Conservation (phyloP, 2,329 filamentous ascomycete species). For the Pyrenochaeta sp. region DNA sequence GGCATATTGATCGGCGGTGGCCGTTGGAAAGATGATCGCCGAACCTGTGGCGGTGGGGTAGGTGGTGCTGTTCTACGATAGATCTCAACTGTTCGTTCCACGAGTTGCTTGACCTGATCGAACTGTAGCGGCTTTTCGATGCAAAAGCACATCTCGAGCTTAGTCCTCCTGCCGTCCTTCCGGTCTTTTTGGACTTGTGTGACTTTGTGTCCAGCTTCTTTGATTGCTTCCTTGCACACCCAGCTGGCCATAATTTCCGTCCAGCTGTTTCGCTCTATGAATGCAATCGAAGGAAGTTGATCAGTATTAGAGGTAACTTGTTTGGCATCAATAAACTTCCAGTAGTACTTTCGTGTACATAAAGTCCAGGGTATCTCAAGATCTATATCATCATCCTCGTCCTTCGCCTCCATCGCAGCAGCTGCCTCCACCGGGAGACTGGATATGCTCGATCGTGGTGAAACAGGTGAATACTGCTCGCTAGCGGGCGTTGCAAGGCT, state of each 20-base stretch:
- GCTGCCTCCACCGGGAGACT: slow-evolving; percentile 41
- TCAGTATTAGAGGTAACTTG: slow-evolving; percentile 42
- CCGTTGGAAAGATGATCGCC: slow-evolving; percentile 36
- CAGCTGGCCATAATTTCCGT: slow-evolving; percentile 50
- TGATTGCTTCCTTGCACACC: slow-evolving; percentile 50
- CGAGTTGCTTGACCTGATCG: slow-evolving; percentile 44
- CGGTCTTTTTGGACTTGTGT: slow-evolving; percentile 46
- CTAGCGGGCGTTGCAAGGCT: slow-evolving; percentile 18
- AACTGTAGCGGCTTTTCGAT: slow-evolving; percentile 47
- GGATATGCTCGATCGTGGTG: slow-evolving; percentile 35
- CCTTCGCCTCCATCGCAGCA: slow-evolving; percentile 42
- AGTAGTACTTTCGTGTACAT: slow-evolving; percentile 42
- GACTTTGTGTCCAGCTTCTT: slow-evolving; percentile 41
- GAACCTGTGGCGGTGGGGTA: slow-evolving; percentile 18
- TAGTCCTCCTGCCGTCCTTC: slow-evolving; percentile 40
- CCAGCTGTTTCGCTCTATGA: slow-evolving; percentile 40
- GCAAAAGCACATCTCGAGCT: slow-evolving; percentile 46
- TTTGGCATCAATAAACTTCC: slow-evolving; percentile 47
- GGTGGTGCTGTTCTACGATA: slow-evolving; percentile 38
- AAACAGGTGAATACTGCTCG: slow-evolving; percentile 23
- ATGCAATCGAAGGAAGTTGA: slow-evolving; percentile 33
- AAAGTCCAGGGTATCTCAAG: slow-evolving; percentile 50
- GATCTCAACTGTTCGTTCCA: slow-evolving; percentile 51
- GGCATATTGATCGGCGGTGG: slow-evolving; percentile 15
- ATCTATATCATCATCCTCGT: slow-evolving; percentile 40